Percentiles rank a stretch among this genome's conserved stretches.
These are phyloP conservation scores for Sedum album DNA, from an alignment of 164 flowering plant species.

Conservation along the genomic window DNA sequence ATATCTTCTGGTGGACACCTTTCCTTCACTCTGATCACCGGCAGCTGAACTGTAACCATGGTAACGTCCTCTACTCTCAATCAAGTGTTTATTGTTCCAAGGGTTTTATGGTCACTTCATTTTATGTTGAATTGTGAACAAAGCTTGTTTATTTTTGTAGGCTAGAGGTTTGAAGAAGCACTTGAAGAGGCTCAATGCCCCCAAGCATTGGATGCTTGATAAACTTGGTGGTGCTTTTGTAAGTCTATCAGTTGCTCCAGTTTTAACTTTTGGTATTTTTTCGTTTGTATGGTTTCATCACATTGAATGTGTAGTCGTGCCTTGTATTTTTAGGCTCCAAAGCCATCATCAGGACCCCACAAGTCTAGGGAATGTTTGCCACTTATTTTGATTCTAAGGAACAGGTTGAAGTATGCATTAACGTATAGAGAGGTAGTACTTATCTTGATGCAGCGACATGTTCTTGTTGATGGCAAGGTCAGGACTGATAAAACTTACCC, in stretches of 20 bases:
- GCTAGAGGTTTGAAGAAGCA: conserved; percentile 65
- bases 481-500: conserved; percentile 63
- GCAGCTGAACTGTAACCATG: not conserved
- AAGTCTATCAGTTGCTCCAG: conserved; percentile 18
- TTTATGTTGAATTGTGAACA: too few relatives aligned
- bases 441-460: conserved; percentile 52
- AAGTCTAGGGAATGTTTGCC: conserved; percentile 61
- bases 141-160: conserved; percentile 15
- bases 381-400: conserved; percentile 39
- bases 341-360: conserved; percentile 68
- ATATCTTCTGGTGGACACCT: too few relatives aligned
- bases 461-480: conserved; percentile 52
- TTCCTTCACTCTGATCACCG: not conserved
- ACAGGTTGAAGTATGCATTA: conserved; percentile 52
- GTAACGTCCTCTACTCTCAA: not conserved
- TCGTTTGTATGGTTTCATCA: not conserved
- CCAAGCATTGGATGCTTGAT: conserved; percentile 65
- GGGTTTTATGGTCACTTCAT: too few relatives aligned
- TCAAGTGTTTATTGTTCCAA: too few relatives aligned
- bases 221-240: conserved; percentile 70
- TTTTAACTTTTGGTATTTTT: too few relatives aligned
- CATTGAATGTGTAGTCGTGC: not conserved
- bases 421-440: conserved; percentile 50
- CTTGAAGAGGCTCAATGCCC: conserved; percentile 75
- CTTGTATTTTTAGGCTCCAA: conserved; percentile 34